Conservation (phyloP, 2,329 filamentous ascomycete genomes). For the Albifimbria verrucaria region DNA sequence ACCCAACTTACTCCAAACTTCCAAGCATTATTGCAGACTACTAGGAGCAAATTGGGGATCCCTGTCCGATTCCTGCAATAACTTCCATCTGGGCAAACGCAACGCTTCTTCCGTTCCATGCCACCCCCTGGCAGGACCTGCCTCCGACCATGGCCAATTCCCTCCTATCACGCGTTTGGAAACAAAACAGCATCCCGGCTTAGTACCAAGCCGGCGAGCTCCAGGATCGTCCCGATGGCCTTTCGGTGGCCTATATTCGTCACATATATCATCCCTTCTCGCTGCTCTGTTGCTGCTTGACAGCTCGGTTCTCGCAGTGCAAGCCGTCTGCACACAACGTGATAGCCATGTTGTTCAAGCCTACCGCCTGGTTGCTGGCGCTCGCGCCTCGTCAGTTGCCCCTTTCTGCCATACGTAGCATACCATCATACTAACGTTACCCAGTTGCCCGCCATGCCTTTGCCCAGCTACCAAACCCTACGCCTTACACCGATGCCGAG, state of each 20-base stretch:
- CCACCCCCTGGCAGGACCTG: neutral
- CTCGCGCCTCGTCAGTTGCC: neutral
- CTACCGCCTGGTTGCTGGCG: conserved; percentile 1
- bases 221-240: neutral
- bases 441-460: neutral
- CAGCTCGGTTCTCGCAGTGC: neutral
- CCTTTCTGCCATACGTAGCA: neutral
- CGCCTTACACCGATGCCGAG: conserved; percentile 38
- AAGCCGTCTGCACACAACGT: neutral
- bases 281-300: too few relatives aligned
- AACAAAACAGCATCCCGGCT: neutral
- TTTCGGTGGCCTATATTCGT: neutral
- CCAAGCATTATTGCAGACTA: neutral
- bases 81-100: neutral
- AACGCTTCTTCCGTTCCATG: neutral
- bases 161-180: neutral
- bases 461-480: neutral
- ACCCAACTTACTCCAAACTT: neutral
- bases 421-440: neutral
- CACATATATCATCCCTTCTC: neutral
- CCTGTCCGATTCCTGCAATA: neutral
- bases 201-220: neutral
- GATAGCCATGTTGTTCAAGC: conserved; percentile 1
- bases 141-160: neutral
- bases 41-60: neutral